A percentile compares a stretch with the other conserved stretches of the same genome.
phyloP scores from a whole-genome alignment of 2,329 filamentous ascomycete genomes.

The Fusarium agapanthi region DNA sequence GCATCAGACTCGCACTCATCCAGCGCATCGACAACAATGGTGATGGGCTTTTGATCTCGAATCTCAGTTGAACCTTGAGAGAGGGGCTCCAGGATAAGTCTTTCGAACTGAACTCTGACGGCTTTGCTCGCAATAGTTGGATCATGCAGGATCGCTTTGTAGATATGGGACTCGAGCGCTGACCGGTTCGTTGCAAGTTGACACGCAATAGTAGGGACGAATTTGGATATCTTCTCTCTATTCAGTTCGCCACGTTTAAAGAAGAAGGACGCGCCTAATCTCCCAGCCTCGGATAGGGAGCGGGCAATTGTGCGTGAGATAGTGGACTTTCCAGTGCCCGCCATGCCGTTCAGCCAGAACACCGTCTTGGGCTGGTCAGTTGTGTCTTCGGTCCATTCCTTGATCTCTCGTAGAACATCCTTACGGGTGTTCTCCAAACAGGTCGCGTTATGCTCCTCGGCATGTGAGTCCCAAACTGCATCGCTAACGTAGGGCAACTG shows the following conservation, averaged over 20 bases:
- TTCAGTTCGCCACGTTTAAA: slow-evolving; percentile 50
- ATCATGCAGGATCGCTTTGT: accelerated
- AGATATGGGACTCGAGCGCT: accelerated
- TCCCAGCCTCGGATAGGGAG: accelerated
- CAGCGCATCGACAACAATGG: not conserved
- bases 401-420: accelerated
- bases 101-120: not conserved
- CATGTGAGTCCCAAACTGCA: not conserved
- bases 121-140: not conserved
- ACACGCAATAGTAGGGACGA: not conserved
- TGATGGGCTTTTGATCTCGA: not conserved
- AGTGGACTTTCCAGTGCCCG: not conserved
- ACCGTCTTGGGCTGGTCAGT: not conserved
- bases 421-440: not conserved
- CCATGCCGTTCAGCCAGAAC: not conserved
- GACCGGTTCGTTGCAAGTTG: not conserved
- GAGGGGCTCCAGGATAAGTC: not conserved
- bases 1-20: not conserved
- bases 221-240: accelerated
- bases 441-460: not conserved
- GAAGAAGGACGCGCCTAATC: slow-evolving; percentile 52
- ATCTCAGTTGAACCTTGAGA: not conserved
- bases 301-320: slow-evolving; percentile 52
- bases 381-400: accelerated
- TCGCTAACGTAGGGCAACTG: not conserved